A percentile compares a stretch with the other conserved stretches of the same genome.
Conservation (phyloP, 2,329 filamentous ascomycete genomes). For the Aspergillus glaucus region DNA sequence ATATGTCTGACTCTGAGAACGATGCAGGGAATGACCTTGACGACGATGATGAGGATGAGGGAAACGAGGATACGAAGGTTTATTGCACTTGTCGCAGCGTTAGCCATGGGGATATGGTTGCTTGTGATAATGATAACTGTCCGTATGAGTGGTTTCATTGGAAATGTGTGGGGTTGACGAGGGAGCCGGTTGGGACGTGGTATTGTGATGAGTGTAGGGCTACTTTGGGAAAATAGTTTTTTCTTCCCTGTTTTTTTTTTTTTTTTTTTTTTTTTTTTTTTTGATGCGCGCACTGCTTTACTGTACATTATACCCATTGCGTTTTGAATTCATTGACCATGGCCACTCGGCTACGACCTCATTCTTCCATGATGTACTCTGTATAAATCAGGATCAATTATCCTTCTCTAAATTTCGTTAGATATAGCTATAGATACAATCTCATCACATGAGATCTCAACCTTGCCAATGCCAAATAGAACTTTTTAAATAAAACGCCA, state of each 20-base stretch:
- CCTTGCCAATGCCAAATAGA: constrained; percentile 6
- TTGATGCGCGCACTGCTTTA: background rate
- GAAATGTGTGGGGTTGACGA: constrained; percentile 56
- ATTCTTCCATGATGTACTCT: too few relatives aligned
- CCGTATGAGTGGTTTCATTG: constrained; percentile 63
- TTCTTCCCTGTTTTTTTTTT: background rate
- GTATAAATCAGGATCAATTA: too few relatives aligned
- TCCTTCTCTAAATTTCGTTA: too few relatives aligned
- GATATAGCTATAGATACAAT: background rate
- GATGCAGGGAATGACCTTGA: constrained; percentile 29
- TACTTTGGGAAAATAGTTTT: constrained; percentile 30
- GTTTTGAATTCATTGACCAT: constrained; percentile 1
- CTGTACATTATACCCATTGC: constrained; percentile 17
- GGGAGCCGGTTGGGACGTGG: constrained; percentile 54
- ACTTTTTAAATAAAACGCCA: constrained; percentile 25
- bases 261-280: constrained; percentile 2
- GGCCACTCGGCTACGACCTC: too few relatives aligned
- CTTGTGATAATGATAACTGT: constrained; percentile 60
- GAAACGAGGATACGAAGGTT: constrained; percentile 53
- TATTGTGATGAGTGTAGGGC: constrained; percentile 49
- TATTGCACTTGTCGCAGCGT: constrained; percentile 63
- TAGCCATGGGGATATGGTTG: constrained; percentile 62
- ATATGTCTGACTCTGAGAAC: constrained; percentile 43
- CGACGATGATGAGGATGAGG: constrained; percentile 44
- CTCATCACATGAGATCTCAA: constrained; percentile 1